Evolutionary conservation across 1,284 basidiomycete species (phyloP).

Genomic region (Ceratobasidium sp.): DNA sequence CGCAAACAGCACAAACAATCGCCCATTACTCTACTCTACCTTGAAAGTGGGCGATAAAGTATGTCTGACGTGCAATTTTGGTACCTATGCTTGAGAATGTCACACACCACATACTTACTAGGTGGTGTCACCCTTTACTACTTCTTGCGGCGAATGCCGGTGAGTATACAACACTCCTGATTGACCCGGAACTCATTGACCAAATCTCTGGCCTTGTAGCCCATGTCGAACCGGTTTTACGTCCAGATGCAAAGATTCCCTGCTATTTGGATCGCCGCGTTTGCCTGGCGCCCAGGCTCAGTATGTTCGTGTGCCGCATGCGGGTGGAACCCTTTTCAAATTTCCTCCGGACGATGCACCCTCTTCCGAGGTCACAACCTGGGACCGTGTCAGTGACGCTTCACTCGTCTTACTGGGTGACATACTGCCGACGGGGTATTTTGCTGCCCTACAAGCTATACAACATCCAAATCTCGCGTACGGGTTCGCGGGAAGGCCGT

Average conservation of each 20-base stretch:
- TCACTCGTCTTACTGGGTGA: conserved; percentile 83
- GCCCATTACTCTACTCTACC: conserved; percentile 74
- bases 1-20: conserved; percentile 55
- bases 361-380: conserved; percentile 58
- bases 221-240: conserved; percentile 84
- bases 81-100: neutral
- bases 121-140: conserved; percentile 90
- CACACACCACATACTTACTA: neutral
- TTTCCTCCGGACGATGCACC: conserved; percentile 65
- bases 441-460: conserved; percentile 79
- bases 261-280: conserved; percentile 78
- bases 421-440: conserved; percentile 79
- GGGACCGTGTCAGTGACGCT: conserved; percentile 66
- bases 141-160: conserved; percentile 86
- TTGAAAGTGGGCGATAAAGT: conserved; percentile 80
- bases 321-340: conserved; percentile 83
- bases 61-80: neutral
- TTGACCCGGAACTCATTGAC: no score
- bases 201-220: conserved; percentile 62
- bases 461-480: conserved; percentile 77
- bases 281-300: conserved; percentile 91
- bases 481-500: conserved; percentile 9
- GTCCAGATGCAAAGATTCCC: conserved; percentile 76
- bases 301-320: conserved; percentile 84
- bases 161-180: conserved; percentile 59